Percentiles rank a stretch among this genome's conserved stretches.
Evolutionary conservation across 140 eudicot genomes (phyloP).

Genomic region (Stevia rebaudiana): DNA sequence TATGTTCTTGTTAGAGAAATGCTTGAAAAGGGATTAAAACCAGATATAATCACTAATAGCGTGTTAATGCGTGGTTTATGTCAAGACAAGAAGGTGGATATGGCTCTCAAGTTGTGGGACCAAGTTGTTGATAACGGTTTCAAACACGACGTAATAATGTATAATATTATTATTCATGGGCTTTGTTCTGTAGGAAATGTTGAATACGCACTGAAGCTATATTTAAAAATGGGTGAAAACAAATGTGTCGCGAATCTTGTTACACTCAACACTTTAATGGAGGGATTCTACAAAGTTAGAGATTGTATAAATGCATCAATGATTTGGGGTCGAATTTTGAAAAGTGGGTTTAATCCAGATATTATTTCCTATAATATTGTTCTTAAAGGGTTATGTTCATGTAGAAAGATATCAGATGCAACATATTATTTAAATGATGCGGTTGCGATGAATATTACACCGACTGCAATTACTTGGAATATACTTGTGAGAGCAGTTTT

Average conservation of each 20-base stretch:
- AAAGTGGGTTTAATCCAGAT: slow-evolving; percentile 67
- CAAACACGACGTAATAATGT: slow-evolving; percentile 74
- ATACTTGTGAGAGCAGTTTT: slow-evolving; percentile 68
- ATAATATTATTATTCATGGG: slow-evolving; percentile 76
- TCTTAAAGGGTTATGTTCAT: slow-evolving; percentile 71
- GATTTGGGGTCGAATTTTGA: slow-evolving; percentile 69
- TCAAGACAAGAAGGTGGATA: slow-evolving; percentile 47
- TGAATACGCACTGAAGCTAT: slow-evolving; percentile 49
- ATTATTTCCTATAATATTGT: slow-evolving; percentile 76
- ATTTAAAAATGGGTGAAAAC: slow-evolving; percentile 45
- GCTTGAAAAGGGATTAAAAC: slow-evolving; percentile 57
- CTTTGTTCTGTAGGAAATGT: slow-evolving; percentile 65
- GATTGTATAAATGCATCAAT: slow-evolving; percentile 51
- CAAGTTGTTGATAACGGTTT: slow-evolving; percentile 47
- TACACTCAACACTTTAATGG: slow-evolving; percentile 80
- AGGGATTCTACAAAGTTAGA: slow-evolving; percentile 70
- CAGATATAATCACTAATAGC: slow-evolving; percentile 67
- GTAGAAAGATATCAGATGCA: slow-evolving; percentile 51
- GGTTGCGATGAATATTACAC: slow-evolving; percentile 45
- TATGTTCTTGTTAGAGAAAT: slow-evolving; percentile 58
- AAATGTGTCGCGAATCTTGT: slow-evolving; percentile 71
- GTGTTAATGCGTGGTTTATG: slow-evolving; percentile 74
- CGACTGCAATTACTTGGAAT: slow-evolving; percentile 71
- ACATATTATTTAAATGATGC: slow-evolving; percentile 54
- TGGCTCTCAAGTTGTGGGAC: slow-evolving; percentile 60